Conservation (phyloP, 2,329 filamentous ascomycete genomes). For the Passalora sequoiae region DNA sequence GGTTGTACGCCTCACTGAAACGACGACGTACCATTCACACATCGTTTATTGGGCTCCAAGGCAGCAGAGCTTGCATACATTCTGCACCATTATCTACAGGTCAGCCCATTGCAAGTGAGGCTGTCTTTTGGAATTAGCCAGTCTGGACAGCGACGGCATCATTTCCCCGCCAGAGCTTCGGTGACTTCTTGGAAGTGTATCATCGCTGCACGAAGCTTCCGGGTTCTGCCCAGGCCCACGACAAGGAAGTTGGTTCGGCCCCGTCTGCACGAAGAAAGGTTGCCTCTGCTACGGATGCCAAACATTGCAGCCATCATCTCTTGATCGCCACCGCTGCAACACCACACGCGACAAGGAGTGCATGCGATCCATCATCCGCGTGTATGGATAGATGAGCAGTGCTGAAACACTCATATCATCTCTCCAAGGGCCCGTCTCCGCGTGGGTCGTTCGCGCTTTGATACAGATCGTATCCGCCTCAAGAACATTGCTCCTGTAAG, state of each 20-base stretch:
- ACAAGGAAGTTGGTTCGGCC: constrained; percentile 10
- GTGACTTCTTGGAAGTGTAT: too few relatives aligned
- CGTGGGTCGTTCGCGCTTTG: constrained; percentile 10
- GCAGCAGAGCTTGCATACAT: too few relatives aligned
- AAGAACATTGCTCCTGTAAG: constrained; percentile 15
- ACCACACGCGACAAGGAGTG: constrained; percentile 9
- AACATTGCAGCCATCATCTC: too few relatives aligned
- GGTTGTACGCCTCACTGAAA: too few relatives aligned
- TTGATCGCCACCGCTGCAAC: constrained; percentile 7
- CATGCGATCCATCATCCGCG: constrained; percentile 3
- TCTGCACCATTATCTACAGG: too few relatives aligned
- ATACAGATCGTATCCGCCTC: constrained; percentile 16
- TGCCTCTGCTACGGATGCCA: constrained; percentile 4
- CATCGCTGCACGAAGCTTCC: constrained; percentile 9
- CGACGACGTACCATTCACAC: too few relatives aligned
- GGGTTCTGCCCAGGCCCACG: constrained; percentile 13
- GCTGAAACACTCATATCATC: constrained; percentile 1
- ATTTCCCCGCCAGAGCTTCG: too few relatives aligned
- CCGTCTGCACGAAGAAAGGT: not conserved
- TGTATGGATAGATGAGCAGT: constrained; percentile 11
- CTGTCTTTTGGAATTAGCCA: too few relatives aligned
- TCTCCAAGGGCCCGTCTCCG: not conserved
- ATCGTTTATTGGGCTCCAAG: too few relatives aligned
- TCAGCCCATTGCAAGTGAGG: too few relatives aligned
- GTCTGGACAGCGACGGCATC: too few relatives aligned